Percentiles rank a stretch among this genome's conserved stretches.
Evolutionary conservation across 1,284 basidiomycete species (phyloP).

Genomic region (Microbotryum lychnidis-dioicae): DNA sequence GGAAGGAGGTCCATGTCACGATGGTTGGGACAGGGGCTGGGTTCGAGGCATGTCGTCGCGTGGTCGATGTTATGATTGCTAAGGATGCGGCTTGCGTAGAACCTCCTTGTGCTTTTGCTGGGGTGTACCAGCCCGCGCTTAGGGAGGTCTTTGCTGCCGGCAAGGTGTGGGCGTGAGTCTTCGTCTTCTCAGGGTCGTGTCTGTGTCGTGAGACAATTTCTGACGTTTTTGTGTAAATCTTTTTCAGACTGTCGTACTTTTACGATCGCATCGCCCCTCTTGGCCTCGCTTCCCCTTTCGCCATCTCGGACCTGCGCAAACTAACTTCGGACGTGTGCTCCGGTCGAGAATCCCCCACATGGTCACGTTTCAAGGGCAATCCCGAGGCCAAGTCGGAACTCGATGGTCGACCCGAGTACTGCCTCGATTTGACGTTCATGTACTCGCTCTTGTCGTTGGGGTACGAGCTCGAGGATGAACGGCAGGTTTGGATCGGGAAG

Average conservation of each 20-base stretch:
- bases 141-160: conserved; percentile 65
- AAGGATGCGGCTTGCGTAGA: conserved; percentile 89
- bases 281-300: conserved; percentile 49
- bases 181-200: not conserved
- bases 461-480: conserved; percentile 64
- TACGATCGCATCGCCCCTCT: conserved; percentile 87
- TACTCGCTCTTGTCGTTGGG: conserved; percentile 72
- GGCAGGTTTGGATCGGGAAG: conserved; percentile 73
- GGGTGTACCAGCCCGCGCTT: conserved; percentile 94
- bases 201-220: not conserved
- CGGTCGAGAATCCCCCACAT: conserved; percentile 45
- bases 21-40: conserved; percentile 76
- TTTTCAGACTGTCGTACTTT: conserved; percentile 76
- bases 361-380: conserved; percentile 41
- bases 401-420: conserved; percentile 79
- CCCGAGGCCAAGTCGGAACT: conserved; percentile 62
- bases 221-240: not conserved
- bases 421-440: conserved; percentile 94
- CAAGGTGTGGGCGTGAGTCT: conserved; percentile 38
- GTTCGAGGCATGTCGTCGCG: conserved; percentile 74
- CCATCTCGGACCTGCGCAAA: conserved; percentile 55
- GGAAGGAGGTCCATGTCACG: conserved; percentile 54
- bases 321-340: conserved; percentile 65
- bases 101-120: conserved; percentile 92
- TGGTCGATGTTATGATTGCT: conserved; percentile 86